Evolutionary conservation across 176 grass and related monocot species (phyloP).

Genomic region (Raddia guianensis): DNA sequence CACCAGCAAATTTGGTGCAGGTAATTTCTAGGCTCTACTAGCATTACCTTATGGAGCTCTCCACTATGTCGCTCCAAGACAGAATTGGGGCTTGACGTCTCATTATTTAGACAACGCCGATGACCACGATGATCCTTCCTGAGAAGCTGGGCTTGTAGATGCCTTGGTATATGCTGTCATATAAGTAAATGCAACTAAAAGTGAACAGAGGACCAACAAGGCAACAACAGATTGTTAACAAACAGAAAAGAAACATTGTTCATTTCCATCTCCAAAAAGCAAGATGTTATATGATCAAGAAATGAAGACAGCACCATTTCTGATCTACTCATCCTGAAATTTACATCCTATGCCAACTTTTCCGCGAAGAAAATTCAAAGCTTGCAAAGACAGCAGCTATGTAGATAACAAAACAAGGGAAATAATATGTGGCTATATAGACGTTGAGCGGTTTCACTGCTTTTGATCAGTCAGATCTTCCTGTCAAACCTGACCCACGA

Average conservation of each 20-base stretch:
- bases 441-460: neutral
- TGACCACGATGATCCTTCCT: constrained; percentile 52
- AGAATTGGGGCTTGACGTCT: constrained; percentile 76
- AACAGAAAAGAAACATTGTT: neutral
- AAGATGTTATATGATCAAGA: neutral
- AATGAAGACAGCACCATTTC: neutral
- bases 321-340: constrained; percentile 7
- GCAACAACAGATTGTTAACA: neutral
- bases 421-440: too few relatives aligned
- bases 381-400: neutral
- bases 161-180: constrained; percentile 66
- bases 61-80: constrained; percentile 66
- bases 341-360: neutral
- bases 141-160: constrained; percentile 72
- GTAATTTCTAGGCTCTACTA: constrained; percentile 31
- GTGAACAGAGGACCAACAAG: neutral
- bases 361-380: neutral
- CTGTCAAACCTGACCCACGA: neutral
- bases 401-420: neutral
- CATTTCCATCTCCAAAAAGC: constrained; percentile 17
- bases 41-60: constrained; percentile 62
- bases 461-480: neutral
- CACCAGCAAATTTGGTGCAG: constrained; percentile 13
- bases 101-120: constrained; percentile 46
- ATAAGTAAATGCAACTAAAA: constrained; percentile 35